A percentile compares a stretch with the other conserved stretches of the same genome.
phyloP scores from a whole-genome alignment of 1,139 yeast species.

The Pneumocystis sp. region DNA sequence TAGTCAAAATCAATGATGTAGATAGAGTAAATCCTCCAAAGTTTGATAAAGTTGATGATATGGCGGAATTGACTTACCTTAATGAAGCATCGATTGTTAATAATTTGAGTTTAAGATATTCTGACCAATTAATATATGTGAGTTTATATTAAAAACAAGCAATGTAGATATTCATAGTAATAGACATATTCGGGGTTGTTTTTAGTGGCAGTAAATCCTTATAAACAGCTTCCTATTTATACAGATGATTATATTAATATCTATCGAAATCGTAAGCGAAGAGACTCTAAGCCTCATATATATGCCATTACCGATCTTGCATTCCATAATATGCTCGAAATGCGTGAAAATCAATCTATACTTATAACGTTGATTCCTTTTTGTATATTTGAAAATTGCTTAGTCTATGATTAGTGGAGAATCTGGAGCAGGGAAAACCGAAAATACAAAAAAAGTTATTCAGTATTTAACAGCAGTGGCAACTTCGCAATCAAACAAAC shows the following conservation, averaged over 20 bases:
- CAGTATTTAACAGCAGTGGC: slow-evolving; percentile 80
- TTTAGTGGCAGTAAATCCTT: slow-evolving; percentile 91
- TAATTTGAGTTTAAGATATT: slow-evolving; percentile 63
- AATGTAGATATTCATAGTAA: neutral
- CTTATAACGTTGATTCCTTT: slow-evolving; percentile 44
- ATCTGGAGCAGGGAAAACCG: slow-evolving; percentile 97
- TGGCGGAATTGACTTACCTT: slow-evolving; percentile 88
- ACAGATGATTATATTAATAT: slow-evolving; percentile 40
- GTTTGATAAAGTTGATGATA: slow-evolving; percentile 80
- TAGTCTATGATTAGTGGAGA: slow-evolving; percentile 40
- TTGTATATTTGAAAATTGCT: neutral
- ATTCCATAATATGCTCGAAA: slow-evolving; percentile 54
- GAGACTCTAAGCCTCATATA: slow-evolving; percentile 64
- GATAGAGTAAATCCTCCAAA: slow-evolving; percentile 73
- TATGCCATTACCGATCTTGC: slow-evolving; percentile 86
- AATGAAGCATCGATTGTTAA: slow-evolving; percentile 90
- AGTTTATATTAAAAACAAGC: slow-evolving; percentile 5
- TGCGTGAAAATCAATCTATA: slow-evolving; percentile 70
- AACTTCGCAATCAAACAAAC: slow-evolving; percentile 19
- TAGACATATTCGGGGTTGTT: slow-evolving; percentile 66
- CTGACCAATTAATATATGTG: slow-evolving; percentile 57
- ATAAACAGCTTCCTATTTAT: slow-evolving; percentile 62
- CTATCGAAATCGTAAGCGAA: slow-evolving; percentile 32
- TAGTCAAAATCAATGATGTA: slow-evolving; percentile 33
- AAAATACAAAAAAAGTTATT: slow-evolving; percentile 88